Conservation (phyloP, 306 rosid genomes). For the Inga leiocalycina region DNA sequence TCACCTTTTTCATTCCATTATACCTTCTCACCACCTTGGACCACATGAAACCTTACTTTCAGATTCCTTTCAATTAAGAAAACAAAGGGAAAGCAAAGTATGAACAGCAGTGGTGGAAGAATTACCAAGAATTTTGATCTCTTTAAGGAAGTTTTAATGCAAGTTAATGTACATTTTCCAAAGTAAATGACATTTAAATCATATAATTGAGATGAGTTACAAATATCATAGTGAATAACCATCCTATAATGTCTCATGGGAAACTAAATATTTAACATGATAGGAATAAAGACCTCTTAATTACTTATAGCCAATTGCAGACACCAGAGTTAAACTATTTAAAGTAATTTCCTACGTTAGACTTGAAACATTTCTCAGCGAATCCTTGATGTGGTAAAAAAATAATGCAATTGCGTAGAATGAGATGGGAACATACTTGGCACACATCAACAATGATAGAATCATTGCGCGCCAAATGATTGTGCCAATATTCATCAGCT, state of each 20-base stretch:
- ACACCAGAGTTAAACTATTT: slow-evolving; percentile 9
- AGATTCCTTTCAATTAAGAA: background rate
- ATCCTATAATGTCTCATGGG: slow-evolving; percentile 16
- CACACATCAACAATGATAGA: slow-evolving; percentile 97
- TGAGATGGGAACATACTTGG: slow-evolving; percentile 69
- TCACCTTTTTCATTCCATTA: background rate
- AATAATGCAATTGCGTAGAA: slow-evolving; percentile 15
- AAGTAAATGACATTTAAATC: slow-evolving; percentile 26
- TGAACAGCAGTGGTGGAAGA: background rate
- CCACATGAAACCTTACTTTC: background rate
- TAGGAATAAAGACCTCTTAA: slow-evolving; percentile 24
- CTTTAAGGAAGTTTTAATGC: background rate
- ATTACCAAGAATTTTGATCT: slow-evolving; percentile 23
- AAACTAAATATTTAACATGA: slow-evolving; percentile 9
- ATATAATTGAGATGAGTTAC: slow-evolving; percentile 9
- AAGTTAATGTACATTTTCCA: slow-evolving; percentile 16
- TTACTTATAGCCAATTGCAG: slow-evolving; percentile 1
- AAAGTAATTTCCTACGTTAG: slow-evolving; percentile 18
- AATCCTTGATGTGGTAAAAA: slow-evolving; percentile 21
- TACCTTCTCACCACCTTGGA: background rate
- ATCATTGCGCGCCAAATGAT: slow-evolving; percentile 95
- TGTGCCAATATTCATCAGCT: slow-evolving; percentile 95
- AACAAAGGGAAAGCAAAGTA: background rate
- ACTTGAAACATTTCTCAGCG: slow-evolving; percentile 18
- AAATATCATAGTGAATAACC: slow-evolving; percentile 8